Percentiles rank a stretch among this genome's conserved stretches.
Conservation (phyloP, 768 basidiomycete genomes). For the Lactarius vividus region DNA sequence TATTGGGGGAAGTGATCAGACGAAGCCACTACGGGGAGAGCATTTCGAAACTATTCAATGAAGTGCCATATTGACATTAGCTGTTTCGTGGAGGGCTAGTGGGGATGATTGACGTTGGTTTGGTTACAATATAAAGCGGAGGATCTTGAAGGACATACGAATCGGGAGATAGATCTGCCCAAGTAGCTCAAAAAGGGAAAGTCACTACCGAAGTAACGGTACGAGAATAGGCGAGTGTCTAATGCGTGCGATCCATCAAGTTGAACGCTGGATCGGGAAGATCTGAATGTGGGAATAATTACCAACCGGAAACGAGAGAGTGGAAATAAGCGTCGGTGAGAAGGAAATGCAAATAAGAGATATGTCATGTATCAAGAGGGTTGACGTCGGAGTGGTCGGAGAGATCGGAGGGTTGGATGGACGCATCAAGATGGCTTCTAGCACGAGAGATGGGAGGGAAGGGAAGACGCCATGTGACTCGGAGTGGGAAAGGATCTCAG, state of each 20-base stretch:
- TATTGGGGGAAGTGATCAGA: constrained; percentile 94
- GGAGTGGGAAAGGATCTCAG: constrained; percentile 19
- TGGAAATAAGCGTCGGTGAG: constrained; percentile 24
- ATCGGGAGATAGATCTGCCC: constrained; percentile 4
- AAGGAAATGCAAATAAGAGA: background rate
- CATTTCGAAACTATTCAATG: constrained; percentile 84
- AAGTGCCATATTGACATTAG: constrained; percentile 72
- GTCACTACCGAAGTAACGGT: background rate
- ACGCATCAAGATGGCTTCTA: constrained; percentile 12
- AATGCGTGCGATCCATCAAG: constrained; percentile 18
- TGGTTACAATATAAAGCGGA: background rate
- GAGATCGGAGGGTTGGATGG: constrained; percentile 18
- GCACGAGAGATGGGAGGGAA: background rate
- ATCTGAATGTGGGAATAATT: constrained; percentile 17
- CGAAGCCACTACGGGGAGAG: constrained; percentile 97
- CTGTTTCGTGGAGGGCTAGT: background rate
- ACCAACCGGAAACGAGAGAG: constrained; percentile 5
- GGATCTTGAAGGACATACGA: background rate
- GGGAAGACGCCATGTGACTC: constrained; percentile 13
- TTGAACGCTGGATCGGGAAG: constrained; percentile 20
- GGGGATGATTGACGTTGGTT: constrained; percentile 1
- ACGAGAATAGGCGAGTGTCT: constrained; percentile 7
- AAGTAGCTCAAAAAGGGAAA: constrained; percentile 3
- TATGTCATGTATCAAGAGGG: background rate
- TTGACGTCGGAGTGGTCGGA: constrained; percentile 25